Evolutionary conservation across 345 rosid species (phyloP), one percentile per base, ranked within the genome.

Genomic region (Populus tremula): DNA sequence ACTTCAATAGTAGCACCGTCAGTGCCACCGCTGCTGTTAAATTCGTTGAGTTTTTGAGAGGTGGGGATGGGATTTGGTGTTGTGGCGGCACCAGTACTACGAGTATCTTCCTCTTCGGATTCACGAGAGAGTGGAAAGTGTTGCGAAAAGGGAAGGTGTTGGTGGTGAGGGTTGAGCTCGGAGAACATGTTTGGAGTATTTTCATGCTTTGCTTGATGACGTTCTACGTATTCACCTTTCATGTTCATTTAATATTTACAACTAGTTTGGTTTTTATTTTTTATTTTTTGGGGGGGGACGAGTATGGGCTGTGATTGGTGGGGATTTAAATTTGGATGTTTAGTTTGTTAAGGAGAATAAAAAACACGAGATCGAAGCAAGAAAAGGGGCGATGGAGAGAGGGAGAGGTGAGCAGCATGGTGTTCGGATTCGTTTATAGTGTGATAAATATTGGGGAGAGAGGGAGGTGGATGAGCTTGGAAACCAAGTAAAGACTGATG

Each of bases 1-100:
- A 90, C 87, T 75, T 94, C 98, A 62, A 93, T 92, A 79, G 87
- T 80, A 39, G 91, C 89, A 29, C 89, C 92, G 73, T 94, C 94
- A 21, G 86, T 84, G 45, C 74, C 69, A 23, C 67, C 33, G 31
- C 45, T 47, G 75, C 82, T 66, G 67, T 66, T 50, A 35, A 75
- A 67, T 27, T 71, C 73, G 53, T 25, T n/a, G 35, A 69, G 65
- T 10, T 76, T 72, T 3, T 67, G 17, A 7, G 69, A 50, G 31
- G 33, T 17, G 17, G 77, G 2, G 61, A 74, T n/a, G 74, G 56
- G 4, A 38, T 80, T 43, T 4, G 63, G 77, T 27, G 33, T 13
- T 12, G 79, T 18, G 59, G 77, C 77, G 21, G 53, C 69, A 5
- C 64, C 66, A 23, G 82, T 73, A 66, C 73, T 65, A 18, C 59